Evolutionary conservation across 2,329 filamentous ascomycete species (phyloP), one percentile per base, ranked within the genome.

Genomic region (Pleoardoris graminearum): DNA sequence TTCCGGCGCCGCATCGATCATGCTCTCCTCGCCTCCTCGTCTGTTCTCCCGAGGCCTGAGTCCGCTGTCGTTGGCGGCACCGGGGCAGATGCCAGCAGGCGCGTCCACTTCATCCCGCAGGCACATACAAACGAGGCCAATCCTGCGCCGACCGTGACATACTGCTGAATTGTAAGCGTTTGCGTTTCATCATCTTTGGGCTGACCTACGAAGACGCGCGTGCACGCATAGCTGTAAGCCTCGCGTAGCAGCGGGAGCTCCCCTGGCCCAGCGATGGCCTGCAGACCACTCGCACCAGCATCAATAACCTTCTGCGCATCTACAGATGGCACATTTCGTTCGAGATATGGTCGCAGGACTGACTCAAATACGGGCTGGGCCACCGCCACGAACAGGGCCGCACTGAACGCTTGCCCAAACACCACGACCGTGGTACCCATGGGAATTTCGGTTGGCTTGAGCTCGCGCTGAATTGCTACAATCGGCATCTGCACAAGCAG

Each of bases 321-420:
- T 17, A 27, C 14, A 17, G 41, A 44, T 44, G 25, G 19, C 6
- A 44, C 23, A n/a, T 44, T 25, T 16, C 16, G 41, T 25, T 17
- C 21, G 16, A 44, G 41, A 29, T 17, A 44, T 17, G 41, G 41
- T 17, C 41, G 19, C 21, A 44, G 41, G 4, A 29, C 23, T 7
- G 41, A 25, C 41, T 44, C 41, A 17, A 44, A 44, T 44, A 44
- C 41, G 21, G 23, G 41, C 41, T 30, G 22, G 8, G 21, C 41
- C 12, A 44, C 41, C 19, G 41, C 41, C 23, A 44, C 41, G 41
- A 44, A 44, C 23, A 44, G 16, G 10, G 6, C 41, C 21, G 41
- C 41, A 44, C 41, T 44, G 41, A 44, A 44, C n/a, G 41, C 41
- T 29, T 44, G 25, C 41, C 41, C 41, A 35, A 30, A 30, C 11